Conservation (phyloP, 352 stramenopile genomes). For the Phytophthora cactorum region DNA sequence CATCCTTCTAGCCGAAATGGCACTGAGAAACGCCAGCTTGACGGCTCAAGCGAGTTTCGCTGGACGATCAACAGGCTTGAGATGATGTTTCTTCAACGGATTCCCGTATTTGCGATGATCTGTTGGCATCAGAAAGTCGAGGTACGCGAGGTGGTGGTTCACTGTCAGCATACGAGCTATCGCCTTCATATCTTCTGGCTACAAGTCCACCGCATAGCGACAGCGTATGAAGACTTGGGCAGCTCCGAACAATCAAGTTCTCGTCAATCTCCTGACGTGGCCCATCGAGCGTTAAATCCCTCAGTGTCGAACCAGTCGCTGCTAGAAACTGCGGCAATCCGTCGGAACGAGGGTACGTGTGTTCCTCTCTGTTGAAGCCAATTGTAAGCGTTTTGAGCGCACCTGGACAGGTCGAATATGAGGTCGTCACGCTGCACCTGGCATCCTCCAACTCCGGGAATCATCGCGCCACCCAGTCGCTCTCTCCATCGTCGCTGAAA, state of each 20-base stretch:
- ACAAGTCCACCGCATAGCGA: constrained; percentile 2
- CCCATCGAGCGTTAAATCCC: neutral
- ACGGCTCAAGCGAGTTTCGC: neutral
- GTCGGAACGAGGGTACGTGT: neutral
- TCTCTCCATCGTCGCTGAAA: no score
- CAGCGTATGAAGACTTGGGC: constrained; percentile 8
- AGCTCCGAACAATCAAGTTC: constrained; percentile 4
- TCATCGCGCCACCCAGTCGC: neutral
- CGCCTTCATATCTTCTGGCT: constrained; percentile 7
- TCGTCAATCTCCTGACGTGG: neutral
- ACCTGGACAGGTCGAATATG: neutral
- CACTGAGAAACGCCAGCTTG: constrained; percentile 20
- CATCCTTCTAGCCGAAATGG: constrained; percentile 1
- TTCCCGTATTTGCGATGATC: neutral
- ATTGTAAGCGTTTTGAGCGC: neutral
- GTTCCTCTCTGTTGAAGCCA: neutral
- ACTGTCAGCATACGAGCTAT: constrained; percentile 8
- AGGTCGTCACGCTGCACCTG: neutral
- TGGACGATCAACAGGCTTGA: neutral
- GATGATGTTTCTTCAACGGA: neutral
- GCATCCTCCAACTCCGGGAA: neutral
- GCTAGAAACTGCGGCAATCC: neutral
- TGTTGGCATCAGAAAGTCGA: constrained; percentile 10
- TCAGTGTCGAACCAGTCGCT: neutral
- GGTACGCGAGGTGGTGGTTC: constrained; percentile 12